These are phyloP conservation scores for Salix dunnii DNA, from an alignment of 345 rosid genomes.

Conservation along the genomic window DNA sequence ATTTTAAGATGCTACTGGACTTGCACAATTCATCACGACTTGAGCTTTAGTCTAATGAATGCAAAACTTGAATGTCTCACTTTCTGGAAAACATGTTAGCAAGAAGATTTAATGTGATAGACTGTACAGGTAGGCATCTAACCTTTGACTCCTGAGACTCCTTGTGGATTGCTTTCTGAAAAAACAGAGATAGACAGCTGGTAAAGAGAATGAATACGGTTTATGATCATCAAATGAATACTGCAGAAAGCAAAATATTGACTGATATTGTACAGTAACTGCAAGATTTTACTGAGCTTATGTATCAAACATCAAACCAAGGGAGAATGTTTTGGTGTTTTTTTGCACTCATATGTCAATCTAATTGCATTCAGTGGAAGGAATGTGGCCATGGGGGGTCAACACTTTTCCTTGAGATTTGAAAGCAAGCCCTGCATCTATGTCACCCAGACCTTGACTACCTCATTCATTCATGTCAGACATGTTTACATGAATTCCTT, in stretches of 20 bases:
- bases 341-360: not conserved
- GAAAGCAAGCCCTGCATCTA: not conserved
- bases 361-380: not conserved
- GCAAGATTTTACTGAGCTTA: slow-evolving; percentile 1
- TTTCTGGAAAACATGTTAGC: not conserved
- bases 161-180: slow-evolving; percentile 76
- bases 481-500: not conserved
- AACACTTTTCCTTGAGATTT: not conserved
- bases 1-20: not conserved
- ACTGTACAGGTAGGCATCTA: slow-evolving; percentile 7
- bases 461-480: not conserved
- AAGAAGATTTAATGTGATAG: not conserved
- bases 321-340: not conserved
- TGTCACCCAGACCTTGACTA: not conserved
- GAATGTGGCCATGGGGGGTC: not conserved
- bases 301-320: slow-evolving; percentile 3
- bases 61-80: not conserved
- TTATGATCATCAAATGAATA: not conserved
- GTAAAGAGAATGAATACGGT: not conserved
- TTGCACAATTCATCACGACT: not conserved
- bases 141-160: slow-evolving; percentile 89
- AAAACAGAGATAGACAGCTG: slow-evolving; percentile 1
- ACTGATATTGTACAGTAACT: not conserved
- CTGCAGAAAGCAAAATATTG: not conserved
- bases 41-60: not conserved